A percentile compares a stretch with the other conserved stretches of the same genome.
Conservation (phyloP, 164 flowering plant species). For the Chimonanthus praecox region DNA sequence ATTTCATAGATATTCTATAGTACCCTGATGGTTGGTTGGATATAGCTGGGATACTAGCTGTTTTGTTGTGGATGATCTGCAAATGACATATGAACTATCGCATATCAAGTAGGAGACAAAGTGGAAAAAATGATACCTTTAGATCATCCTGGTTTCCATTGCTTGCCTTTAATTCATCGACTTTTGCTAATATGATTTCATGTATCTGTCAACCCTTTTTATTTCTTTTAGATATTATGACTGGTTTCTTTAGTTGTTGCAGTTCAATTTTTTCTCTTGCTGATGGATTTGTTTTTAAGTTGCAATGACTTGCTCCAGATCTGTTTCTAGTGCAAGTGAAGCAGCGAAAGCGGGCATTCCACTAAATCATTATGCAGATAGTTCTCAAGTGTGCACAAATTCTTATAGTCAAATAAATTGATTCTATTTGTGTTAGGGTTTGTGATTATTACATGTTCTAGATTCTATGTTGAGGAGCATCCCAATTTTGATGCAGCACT, state of each 20-base stretch:
- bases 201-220: background rate
- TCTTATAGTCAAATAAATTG: constrained; percentile 15
- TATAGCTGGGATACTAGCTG: background rate
- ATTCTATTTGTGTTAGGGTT: constrained; percentile 19
- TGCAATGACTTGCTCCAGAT: constrained; percentile 30
- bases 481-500: background rate
- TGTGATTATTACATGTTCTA: constrained; percentile 16
- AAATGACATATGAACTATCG: too few species aligned
- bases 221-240: background rate
- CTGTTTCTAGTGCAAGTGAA: constrained; percentile 54
- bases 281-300: constrained; percentile 1
- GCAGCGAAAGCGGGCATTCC: constrained; percentile 76
- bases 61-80: too few species aligned
- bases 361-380: constrained; percentile 32
- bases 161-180: background rate
- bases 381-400: constrained; percentile 40
- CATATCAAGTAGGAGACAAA: too few species aligned
- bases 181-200: background rate
- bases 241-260: background rate
- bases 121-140: background rate
- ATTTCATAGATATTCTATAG: background rate
- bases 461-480: constrained; percentile 1
- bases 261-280: background rate
- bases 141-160: background rate
- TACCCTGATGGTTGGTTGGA: background rate